Evolutionary conservation across 129 eudicot genomes (phyloP).

Genomic region (Mikania micrantha): DNA sequence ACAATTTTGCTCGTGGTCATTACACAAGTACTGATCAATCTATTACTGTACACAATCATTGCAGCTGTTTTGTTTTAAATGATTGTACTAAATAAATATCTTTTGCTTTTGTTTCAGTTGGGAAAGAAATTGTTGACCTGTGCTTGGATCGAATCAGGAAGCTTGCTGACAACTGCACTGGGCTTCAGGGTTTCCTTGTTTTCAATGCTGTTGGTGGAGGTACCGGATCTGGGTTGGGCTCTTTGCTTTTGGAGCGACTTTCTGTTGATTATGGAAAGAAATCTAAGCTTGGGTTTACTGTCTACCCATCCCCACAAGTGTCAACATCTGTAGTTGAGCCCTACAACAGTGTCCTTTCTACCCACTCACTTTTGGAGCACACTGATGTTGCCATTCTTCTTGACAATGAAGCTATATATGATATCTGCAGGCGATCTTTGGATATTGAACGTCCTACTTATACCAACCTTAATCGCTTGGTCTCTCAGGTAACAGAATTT

Average conservation of each 20-base stretch:
- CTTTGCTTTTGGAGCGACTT: not conserved
- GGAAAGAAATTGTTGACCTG: not conserved
- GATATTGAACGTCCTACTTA: not conserved
- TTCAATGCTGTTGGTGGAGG: not conserved
- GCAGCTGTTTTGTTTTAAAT: not conserved
- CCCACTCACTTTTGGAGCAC: not conserved
- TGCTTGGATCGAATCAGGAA: not conserved
- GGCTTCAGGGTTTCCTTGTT: not conserved
- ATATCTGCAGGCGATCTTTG: not conserved
- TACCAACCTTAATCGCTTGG: not conserved
- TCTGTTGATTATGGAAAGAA: not conserved
- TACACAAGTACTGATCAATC: not conserved
- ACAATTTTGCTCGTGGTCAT: not conserved
- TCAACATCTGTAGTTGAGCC: not conserved
- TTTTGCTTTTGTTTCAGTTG: not conserved
- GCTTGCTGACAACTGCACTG: not conserved
- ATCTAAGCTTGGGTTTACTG: not conserved
- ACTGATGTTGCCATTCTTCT: not conserved
- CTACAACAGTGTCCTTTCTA: not conserved
- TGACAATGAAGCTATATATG: not conserved
- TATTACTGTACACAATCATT: not conserved
- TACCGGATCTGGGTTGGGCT: not conserved
- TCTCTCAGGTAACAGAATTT: not conserved
- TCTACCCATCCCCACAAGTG: not conserved
- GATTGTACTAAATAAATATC: not conserved